Conservation (phyloP, 1,139 yeast genomes). For the Debaryomyces fabryi region DNA sequence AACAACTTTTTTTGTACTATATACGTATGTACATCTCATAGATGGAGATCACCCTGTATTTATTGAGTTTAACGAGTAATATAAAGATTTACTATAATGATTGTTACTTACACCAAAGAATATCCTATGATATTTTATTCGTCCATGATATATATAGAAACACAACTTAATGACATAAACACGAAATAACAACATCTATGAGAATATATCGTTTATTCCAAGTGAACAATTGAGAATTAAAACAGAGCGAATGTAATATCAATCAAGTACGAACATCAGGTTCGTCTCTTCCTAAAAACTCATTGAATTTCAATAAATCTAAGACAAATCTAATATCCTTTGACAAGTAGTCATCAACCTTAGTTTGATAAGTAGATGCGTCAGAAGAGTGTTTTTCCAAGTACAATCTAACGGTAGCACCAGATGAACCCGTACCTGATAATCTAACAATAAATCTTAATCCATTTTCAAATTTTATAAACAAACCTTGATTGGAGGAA, state of each 20-base stretch:
- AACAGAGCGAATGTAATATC: not conserved
- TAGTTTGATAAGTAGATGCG: conserved; percentile 44
- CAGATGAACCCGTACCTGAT: conserved; percentile 97
- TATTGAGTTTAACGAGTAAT: not conserved
- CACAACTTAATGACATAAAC: not conserved
- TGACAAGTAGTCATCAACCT: conserved; percentile 72
- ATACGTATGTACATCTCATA: not conserved
- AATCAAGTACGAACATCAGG: conserved; percentile 86
- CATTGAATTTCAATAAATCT: conserved; percentile 68
- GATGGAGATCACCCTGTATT: not conserved
- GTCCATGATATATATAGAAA: not conserved
- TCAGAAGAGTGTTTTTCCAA: conserved; percentile 82
- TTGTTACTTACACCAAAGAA: not conserved
- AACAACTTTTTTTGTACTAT: conserved; percentile 2
- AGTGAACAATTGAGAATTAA: not conserved
- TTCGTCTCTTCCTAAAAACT: conserved; percentile 75
- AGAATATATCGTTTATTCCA: not conserved
- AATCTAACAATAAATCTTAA: conserved; percentile 86
- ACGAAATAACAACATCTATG: not conserved
- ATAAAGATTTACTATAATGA: not conserved
- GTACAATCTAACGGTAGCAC: conserved; percentile 94
- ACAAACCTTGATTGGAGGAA: conserved; percentile 89
- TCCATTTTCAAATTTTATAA: conserved; percentile 79
- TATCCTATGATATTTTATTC: not conserved
- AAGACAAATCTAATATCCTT: conserved; percentile 66